Conservation (phyloP, 1,139 yeast genomes). For the Insectozyma bohioensis region DNA sequence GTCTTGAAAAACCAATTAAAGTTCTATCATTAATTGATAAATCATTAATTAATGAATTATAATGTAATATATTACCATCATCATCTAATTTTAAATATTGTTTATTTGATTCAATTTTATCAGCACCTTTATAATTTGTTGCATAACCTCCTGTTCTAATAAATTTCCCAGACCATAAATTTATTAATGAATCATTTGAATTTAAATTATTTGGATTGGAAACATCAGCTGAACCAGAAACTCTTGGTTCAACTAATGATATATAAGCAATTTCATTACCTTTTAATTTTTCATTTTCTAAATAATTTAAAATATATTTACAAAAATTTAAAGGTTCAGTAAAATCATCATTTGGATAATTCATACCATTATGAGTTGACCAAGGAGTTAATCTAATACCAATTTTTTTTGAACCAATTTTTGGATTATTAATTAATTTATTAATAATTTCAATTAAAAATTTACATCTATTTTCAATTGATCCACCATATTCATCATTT, state of each 20-base stretch:
- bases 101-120: constrained; percentile 18
- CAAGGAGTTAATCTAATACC: constrained; percentile 28
- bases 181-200: constrained; percentile 16
- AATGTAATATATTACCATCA: constrained; percentile 13
- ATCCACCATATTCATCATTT: constrained; percentile 55
- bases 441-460: constrained; percentile 59
- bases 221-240: constrained; percentile 19
- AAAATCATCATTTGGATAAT: constrained; percentile 22
- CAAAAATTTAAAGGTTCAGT: constrained; percentile 18
- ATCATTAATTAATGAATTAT: constrained; percentile 15
- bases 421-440: constrained; percentile 33
- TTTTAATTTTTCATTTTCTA: constrained; percentile 16
- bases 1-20: constrained; percentile 45
- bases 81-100: constrained; percentile 13
- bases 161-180: constrained; percentile 15
- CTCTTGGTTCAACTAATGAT: constrained; percentile 23
- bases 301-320: constrained; percentile 17
- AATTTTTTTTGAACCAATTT: constrained; percentile 24
- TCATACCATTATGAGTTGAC: constrained; percentile 40
- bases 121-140: constrained; percentile 15
- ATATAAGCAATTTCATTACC: constrained; percentile 22
- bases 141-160: constrained; percentile 20
- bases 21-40: constrained; percentile 28
- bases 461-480: constrained; percentile 62
- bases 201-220: constrained; percentile 15